Evolutionary conservation across 2,329 filamentous ascomycete genomes (phyloP), one percentile per base, ranked within the genome.

Genomic region (Bipolaris bicolor): DNA sequence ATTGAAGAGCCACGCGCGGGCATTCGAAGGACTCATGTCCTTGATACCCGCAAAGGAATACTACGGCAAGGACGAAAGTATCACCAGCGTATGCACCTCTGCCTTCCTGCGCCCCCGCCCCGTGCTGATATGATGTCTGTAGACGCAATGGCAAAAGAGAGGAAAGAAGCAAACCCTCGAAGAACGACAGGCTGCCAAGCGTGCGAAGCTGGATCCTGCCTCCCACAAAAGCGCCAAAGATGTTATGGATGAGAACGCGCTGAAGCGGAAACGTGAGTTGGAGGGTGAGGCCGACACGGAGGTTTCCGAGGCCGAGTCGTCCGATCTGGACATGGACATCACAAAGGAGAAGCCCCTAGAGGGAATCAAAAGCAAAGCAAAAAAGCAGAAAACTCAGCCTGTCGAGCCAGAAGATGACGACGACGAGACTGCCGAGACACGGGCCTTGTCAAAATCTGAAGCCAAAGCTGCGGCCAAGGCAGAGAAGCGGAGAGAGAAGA

Each of bases 121-220:
- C 47, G 20, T 54, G 45, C 62, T 66, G 51, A 61, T 58, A 50
- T 37, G 29, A 55, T 43, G 47, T 59, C 33, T 36, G 34, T 51
- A 96, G 92, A 90, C 95, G 70, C 92, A 97, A 88, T 96, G 92
- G 92, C 96, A 92, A 90, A 88, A 88, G 76, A 89, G 89, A 47
- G 54, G 54, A 73, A 96, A 95, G 80, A 98, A 98, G 82, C 93
- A 98, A 80, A 94, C 92, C 49, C 97, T 96, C 76, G 90, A 76
- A 88, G 90, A 65, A 90, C 92, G 54, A 52, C 67, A 68, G 57
- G 70, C 73, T n/a, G 73, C 73, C 39, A 92, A 92, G 79, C 86
- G 89, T 73, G 91, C 90, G 58, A 98, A 97, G 80, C 84, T 98
- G 39, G 91, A 98, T 70, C 93, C 95, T 24, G 91, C 94, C 65